Conservation (phyloP, 768 basidiomycete genomes). For the Sarcodon sp. region DNA sequence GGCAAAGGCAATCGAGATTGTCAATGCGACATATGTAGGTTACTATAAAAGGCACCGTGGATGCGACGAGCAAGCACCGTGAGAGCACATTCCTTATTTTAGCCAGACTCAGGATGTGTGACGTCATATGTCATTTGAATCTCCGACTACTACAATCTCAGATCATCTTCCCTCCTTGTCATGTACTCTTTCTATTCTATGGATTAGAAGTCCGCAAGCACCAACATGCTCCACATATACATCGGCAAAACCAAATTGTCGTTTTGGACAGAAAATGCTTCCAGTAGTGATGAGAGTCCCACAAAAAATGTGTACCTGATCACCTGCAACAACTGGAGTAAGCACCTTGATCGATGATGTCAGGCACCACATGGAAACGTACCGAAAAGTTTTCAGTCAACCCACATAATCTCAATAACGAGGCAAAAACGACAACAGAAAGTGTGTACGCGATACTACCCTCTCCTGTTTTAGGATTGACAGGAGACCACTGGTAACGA, state of each 20-base stretch:
- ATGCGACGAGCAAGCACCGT: no score
- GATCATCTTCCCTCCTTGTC: neutral
- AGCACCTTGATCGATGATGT: neutral
- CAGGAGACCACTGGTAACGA: constrained; percentile 70
- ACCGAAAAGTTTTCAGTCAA: constrained; percentile 70
- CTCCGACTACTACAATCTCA: neutral
- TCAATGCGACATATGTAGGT: neutral
- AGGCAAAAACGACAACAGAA: constrained; percentile 59
- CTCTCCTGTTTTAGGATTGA: constrained; percentile 81
- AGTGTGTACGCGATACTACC: constrained; percentile 74
- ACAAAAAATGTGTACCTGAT: constrained; percentile 52
- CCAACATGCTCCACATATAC: constrained; percentile 87
- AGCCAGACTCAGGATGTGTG: no score
- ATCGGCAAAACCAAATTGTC: constrained; percentile 96
- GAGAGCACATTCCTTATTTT: no score
- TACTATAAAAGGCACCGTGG: neutral
- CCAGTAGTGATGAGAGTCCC: constrained; percentile 58
- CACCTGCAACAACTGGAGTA: constrained; percentile 29
- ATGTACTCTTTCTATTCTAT: no score
- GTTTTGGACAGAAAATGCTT: constrained; percentile 91
- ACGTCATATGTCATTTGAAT: neutral
- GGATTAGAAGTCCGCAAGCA: constrained; percentile 33
- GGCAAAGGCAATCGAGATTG: no score
- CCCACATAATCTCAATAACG: constrained; percentile 59
- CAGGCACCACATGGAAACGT: constrained; percentile 14